These are phyloP conservation scores for Neonectria ditissima DNA, from an alignment of 2,329 filamentous ascomycete genomes.

Conservation along the genomic window DNA sequence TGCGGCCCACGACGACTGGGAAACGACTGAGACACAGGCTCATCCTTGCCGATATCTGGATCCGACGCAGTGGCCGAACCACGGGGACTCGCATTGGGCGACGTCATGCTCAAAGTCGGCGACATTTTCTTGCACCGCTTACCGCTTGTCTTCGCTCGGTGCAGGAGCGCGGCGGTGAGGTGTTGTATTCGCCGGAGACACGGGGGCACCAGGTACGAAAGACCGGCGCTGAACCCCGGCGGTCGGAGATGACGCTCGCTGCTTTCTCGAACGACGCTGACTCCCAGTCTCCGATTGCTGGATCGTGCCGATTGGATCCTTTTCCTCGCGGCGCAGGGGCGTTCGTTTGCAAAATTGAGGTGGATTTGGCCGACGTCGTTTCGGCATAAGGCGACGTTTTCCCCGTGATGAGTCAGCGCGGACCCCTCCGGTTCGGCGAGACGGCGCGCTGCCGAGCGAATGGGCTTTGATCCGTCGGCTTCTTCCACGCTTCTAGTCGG, in stretches of 20 bases:
- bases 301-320: constrained; percentile 31
- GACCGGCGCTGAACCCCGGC: constrained; percentile 1
- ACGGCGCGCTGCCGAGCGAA: constrained; percentile 11
- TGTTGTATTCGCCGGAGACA: constrained; percentile 11
- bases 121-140: constrained; percentile 10
- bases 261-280: not conserved
- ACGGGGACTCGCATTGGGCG: constrained; percentile 24
- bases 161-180: constrained; percentile 15
- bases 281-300: constrained; percentile 4
- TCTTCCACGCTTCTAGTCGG: constrained; percentile 25
- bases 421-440: constrained; percentile 7
- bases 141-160: not conserved
- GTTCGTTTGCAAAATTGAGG: constrained; percentile 28
- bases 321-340: not conserved
- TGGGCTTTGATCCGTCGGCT: constrained; percentile 23
- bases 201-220: constrained; percentile 6
- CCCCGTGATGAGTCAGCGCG: constrained; percentile 38
- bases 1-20: constrained; percentile 30
- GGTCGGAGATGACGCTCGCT: not conserved
- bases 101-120: constrained; percentile 29
- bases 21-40: constrained; percentile 28
- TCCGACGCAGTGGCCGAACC: constrained; percentile 37
- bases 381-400: constrained; percentile 15
- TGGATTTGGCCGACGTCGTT: constrained; percentile 18
- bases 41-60: constrained; percentile 33